Evolutionary conservation across 1,284 basidiomycete genomes (phyloP).

Genomic region (Rugosomyces carneus): DNA sequence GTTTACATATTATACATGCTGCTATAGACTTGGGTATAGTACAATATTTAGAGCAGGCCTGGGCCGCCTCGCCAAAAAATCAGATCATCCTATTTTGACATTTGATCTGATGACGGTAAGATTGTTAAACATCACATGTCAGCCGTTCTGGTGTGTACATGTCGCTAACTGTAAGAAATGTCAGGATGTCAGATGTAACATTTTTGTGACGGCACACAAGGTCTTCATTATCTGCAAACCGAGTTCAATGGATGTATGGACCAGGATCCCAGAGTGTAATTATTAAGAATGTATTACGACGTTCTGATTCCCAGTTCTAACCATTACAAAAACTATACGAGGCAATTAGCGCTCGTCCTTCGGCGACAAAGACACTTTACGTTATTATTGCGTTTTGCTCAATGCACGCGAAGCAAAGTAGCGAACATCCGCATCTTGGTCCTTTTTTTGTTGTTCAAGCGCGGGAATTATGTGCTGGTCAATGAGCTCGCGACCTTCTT

Average conservation of each 20-base stretch:
- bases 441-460: constrained; percentile 84
- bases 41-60: too few species aligned
- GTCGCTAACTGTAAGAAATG: constrained; percentile 4
- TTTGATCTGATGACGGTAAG: background rate
- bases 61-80: too few species aligned
- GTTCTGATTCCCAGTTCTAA: background rate
- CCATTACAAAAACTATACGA: background rate
- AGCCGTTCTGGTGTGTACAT: background rate
- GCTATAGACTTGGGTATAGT: too few species aligned
- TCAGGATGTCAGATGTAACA: background rate
- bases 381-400: constrained; percentile 41
- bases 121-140: background rate
- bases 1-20: too few species aligned
- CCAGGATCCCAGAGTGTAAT: background rate
- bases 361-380: background rate
- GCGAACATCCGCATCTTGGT: constrained; percentile 93
- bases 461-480: constrained; percentile 64
- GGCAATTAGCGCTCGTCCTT: background rate
- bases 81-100: background rate
- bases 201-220: background rate
- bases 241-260: constrained; percentile 2
- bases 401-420: constrained; percentile 75
- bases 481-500: constrained; percentile 45
- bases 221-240: constrained; percentile 4
- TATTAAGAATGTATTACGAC: background rate